These are phyloP conservation scores for Daldinia caldariorum DNA, from an alignment of 495 filamentous ascomycete genomes.

Conservation along the genomic window DNA sequence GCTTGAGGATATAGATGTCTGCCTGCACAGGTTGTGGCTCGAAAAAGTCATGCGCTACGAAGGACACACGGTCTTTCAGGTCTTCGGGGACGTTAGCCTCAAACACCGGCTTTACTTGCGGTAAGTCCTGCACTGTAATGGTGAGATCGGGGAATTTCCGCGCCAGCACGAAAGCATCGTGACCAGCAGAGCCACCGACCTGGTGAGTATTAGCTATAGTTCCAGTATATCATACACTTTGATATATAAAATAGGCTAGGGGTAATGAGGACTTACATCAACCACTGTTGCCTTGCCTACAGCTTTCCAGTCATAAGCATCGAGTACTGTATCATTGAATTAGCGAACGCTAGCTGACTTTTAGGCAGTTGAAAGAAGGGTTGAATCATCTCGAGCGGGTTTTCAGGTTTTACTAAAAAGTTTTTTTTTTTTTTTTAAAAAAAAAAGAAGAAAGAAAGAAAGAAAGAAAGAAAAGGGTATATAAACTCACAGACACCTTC, in stretches of 20 bases:
- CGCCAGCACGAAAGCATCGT: conserved; percentile 44
- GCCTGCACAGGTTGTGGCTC: conserved; percentile 59
- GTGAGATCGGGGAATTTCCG: conserved; percentile 45
- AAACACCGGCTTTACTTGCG: conserved; percentile 43
- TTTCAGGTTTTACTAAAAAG: too few species aligned
- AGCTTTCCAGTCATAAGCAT: conserved; percentile 47
- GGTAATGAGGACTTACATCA: conserved; percentile 40
- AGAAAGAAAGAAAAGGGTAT: too few species aligned
- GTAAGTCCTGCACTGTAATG: conserved; percentile 53
- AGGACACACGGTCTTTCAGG: conserved; percentile 53
- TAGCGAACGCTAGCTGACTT: conserved; percentile 9
- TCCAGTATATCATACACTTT: neutral
- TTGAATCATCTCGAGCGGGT: too few species aligned
- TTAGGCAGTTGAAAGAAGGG: too few species aligned
- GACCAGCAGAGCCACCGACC: conserved; percentile 46
- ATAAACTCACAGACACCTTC: conserved; percentile 38
- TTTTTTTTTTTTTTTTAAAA: too few species aligned
- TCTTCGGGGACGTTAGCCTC: conserved; percentile 42
- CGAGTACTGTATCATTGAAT: conserved; percentile 28
- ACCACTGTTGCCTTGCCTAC: conserved; percentile 47
- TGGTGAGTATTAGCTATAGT: conserved; percentile 25
- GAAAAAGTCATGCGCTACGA: conserved; percentile 62
- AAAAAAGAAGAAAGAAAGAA: neutral
- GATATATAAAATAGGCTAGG: neutral
- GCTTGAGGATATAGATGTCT: conserved; percentile 64